Base-by-base conservation (phyloP, 129 eudicot genomes). In the Flaveria sonorensis region DNA sequence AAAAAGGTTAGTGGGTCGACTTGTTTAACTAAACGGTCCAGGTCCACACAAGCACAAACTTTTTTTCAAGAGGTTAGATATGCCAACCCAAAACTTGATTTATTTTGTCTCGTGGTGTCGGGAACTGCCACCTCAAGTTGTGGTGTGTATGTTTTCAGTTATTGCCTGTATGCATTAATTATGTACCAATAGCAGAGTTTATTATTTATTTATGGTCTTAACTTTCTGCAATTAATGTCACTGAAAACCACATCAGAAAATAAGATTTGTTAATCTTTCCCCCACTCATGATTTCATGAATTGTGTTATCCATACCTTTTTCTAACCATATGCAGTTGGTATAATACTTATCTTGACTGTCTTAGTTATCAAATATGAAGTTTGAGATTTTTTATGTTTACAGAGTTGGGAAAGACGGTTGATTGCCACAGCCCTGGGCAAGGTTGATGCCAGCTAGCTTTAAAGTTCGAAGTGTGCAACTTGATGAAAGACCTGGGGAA, bases 401-500 rank as follows among this genome's bases (percentile, higher is more conserved):
- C 74, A 93, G 98, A 93, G 98, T 82, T 93, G 98, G 98, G 98
- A 93, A 93, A 93, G 78, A 90, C 96, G 21, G 90, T 93, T 2
- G 98, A 93, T 72, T 90, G 98, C 93, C 88, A 93, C 74, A 90
- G 96, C 83, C 98, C 98, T 52, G 97, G 98, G 56, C 92, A 90
- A 71, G 98, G 78, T 84, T 93, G 89, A 93, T 90, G 98, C 98
- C 98, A 12, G 98, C 98, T 9, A 93, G 98, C 83, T 93, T 93
- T 46, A 93, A 93, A 74, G 96, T 93, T 77, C 82, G 84, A 80
- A 84, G 72, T 67, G 87, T 87, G 53, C 86, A 96, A 43, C 90
- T 90, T 43, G 96, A 93, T 57, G 98, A 93, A 57, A 81, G 77
- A 77, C 36, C 74, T 52, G 92, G 92, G 16, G 97, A 89, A 80